Conservation (phyloP, 805 yeast genomes). For the Wickerhamomyces strasburgensis region DNA sequence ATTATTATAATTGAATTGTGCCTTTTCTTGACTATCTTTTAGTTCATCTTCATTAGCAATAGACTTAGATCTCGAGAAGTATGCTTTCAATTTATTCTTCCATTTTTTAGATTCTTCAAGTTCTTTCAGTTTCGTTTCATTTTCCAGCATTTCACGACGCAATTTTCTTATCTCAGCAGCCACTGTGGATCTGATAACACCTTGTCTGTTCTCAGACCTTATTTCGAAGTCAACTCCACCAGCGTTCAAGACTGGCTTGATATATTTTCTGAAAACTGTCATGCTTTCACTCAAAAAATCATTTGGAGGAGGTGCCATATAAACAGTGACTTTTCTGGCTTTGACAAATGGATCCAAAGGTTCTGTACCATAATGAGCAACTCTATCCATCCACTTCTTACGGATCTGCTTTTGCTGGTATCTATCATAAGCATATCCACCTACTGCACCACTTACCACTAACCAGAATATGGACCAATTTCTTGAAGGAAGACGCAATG, state of each 20-base stretch:
- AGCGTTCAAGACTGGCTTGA: constrained; percentile 81
- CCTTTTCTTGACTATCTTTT: constrained; percentile 22
- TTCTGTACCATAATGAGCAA: constrained; percentile 46
- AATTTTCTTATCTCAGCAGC: constrained; percentile 76
- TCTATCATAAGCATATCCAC: constrained; percentile 79
- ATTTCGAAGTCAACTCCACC: constrained; percentile 83
- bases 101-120: constrained; percentile 18
- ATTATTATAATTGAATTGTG: constrained; percentile 36
- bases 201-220: constrained; percentile 76
- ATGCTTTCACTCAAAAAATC: constrained; percentile 76
- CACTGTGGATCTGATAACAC: constrained; percentile 75
- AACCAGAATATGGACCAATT: constrained; percentile 92
- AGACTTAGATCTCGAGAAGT: constrained; percentile 7
- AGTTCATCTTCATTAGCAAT: constrained; percentile 16
- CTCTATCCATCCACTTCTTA: constrained; percentile 56
- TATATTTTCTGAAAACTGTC: constrained; percentile 67
- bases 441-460: constrained; percentile 56
- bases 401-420: constrained; percentile 64
- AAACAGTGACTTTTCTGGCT: constrained; percentile 76
- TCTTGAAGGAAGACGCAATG: constrained; percentile 75
- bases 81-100: constrained; percentile 14
- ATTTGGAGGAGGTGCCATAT: constrained; percentile 95
- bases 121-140: constrained; percentile 19
- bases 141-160: constrained; percentile 43
- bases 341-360: constrained; percentile 43